Evolutionary conservation across 371 early-diverging fungal genomes (phyloP), one percentile per base, ranked within the genome.

Genomic region (Cokeromyces recurvatus): DNA sequence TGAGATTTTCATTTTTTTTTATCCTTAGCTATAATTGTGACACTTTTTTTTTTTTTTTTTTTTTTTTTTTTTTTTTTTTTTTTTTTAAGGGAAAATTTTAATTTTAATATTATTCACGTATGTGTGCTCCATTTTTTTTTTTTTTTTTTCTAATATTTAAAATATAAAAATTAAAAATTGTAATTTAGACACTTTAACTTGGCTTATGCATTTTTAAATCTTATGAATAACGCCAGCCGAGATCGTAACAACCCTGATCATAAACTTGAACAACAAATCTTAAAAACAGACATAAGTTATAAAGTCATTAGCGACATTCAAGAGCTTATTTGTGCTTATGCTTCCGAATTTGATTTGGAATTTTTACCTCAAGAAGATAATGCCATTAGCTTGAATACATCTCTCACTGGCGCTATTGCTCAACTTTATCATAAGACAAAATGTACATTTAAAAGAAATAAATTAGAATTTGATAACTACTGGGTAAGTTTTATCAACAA

Each of bases 171-270:
- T n/a, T n/a, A n/a, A n/a, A n/a, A n/a, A n/a, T n/a, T n/a, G n/a
- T n/a, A n/a, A n/a, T n/a, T n/a, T n/a, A n/a, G n/a, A n/a, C n/a
- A n/a, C n/a, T n/a, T n/a, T 25, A 16, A 46, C 59, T 32, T 53
- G 53, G 8, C 11, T 29, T 8, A 29, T 29, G 29, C 29, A 29
- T 11, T 11, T 29, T 5, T 29, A 29, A 29, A 29, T 8, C 29
- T 17, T 20, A 53, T 64, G 64, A 55, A 63, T 35, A 46, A 54
- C 32, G 23, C 46, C 21, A 51, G 43, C 37, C 41, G 55, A 22
- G 65, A 62, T 27, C 54, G 66, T 32, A 59, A 60, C 25, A 57
- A 65, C 37, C 66, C 69, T 23, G 55, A 62, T 24, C 60, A 62
- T 37, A 59, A 62, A 20, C 51, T 52, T 21, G 63, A 69, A 42